A percentile compares a stretch with the other conserved stretches of the same genome.
phyloP scores from a whole-genome alignment of 306 rosid genomes.

The Fagus crenata region DNA sequence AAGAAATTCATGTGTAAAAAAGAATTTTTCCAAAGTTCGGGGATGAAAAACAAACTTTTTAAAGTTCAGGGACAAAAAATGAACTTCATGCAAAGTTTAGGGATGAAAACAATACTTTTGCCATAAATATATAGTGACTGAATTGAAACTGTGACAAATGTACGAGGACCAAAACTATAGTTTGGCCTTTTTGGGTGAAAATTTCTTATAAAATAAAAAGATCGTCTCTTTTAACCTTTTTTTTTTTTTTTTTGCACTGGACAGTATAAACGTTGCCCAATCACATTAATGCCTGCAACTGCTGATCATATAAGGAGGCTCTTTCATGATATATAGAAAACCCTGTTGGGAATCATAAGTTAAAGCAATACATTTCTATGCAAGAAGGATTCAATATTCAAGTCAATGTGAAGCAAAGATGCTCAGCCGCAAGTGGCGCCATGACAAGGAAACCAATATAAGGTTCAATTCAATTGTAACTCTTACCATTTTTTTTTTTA shows the following conservation, averaged over 20 bases:
- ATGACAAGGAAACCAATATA: background rate
- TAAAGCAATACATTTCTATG: background rate
- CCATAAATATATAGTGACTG: too few relatives aligned
- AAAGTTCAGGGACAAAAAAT: too few relatives aligned
- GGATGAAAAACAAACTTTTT: too few relatives aligned
- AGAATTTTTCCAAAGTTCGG: too few relatives aligned
- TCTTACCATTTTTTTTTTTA: too few relatives aligned
- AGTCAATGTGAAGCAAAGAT: background rate
- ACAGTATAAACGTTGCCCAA: conserved; percentile 94
- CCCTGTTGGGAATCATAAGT: background rate
- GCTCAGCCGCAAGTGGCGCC: background rate
- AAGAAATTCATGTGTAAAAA: too few relatives aligned
- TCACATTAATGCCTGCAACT: conserved; percentile 69
- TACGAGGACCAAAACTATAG: too few relatives aligned
- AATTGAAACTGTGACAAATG: too few relatives aligned
- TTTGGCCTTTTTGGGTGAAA: too few relatives aligned
- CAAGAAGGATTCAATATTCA: background rate
- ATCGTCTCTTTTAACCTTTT: conserved; percentile 15
- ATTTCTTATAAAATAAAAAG: too few relatives aligned
- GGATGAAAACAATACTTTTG: too few relatives aligned
- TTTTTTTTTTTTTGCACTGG: conserved; percentile 5
- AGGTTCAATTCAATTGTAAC: background rate
- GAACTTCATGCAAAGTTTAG: too few relatives aligned
- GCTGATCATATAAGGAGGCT: conserved; percentile 89
- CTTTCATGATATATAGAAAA: conserved; percentile 78